These are phyloP conservation scores for Amanita rubescens DNA, from an alignment of 768 basidiomycete genomes.

Conservation along the genomic window DNA sequence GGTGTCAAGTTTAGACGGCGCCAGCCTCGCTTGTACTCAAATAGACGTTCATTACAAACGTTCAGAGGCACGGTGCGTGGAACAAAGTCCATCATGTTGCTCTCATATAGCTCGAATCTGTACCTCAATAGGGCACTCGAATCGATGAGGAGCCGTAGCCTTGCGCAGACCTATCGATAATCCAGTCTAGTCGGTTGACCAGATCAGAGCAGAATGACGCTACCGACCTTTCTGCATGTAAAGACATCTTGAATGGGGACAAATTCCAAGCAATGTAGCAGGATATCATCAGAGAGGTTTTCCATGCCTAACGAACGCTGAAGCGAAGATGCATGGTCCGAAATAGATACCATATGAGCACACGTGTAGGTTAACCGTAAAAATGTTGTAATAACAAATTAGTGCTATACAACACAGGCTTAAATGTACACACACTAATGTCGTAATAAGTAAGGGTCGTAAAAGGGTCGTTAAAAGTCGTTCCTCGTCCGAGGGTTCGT, in stretches of 20 bases:
- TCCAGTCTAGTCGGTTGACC: not conserved
- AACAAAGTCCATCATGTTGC: slow-evolving; percentile 8
- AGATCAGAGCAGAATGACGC: not conserved
- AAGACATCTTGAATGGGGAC: not conserved
- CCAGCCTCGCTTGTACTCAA: not conserved
- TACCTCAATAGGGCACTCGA: slow-evolving; percentile 6
- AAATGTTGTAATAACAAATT: not conserved
- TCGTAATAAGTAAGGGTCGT: not conserved
- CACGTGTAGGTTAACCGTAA: not conserved
- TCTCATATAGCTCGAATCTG: slow-evolving; percentile 9
- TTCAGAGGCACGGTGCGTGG: not conserved
- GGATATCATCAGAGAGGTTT: not conserved
- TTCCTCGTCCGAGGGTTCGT: slow-evolving; percentile 51
- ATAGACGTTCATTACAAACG: not conserved
- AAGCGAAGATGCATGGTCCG: not conserved
- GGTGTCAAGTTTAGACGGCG: not conserved
- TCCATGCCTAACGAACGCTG: not conserved
- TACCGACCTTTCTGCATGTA: not conserved
- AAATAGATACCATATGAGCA: not conserved
- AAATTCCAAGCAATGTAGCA: not conserved
- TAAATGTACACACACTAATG: not conserved
- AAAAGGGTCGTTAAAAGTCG: slow-evolving; percentile 1
- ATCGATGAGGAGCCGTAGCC: not conserved
- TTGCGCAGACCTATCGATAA: not conserved
- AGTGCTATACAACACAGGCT: not conserved